phyloP scores from a whole-genome alignment of 2,329 filamentous ascomycete species.

The Graphium sp. region DNA sequence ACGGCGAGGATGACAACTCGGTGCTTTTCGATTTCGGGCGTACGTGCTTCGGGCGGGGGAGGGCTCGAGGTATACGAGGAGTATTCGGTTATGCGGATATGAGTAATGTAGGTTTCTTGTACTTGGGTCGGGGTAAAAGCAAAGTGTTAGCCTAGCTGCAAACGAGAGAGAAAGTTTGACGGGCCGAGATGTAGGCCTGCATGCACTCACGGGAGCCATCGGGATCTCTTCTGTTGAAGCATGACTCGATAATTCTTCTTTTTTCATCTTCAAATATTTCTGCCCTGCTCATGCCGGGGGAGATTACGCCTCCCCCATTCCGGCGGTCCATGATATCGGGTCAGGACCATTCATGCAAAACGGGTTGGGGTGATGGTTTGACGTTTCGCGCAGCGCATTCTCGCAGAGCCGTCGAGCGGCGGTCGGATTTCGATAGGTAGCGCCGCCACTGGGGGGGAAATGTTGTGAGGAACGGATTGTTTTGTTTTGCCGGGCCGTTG shows the following conservation, averaged over 20 bases:
- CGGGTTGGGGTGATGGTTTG: too few species aligned
- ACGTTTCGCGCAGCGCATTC: too few species aligned
- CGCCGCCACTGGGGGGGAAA: too few species aligned
- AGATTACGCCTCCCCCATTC: too few species aligned
- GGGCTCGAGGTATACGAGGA: slow-evolving; percentile 67
- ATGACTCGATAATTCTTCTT: slow-evolving; percentile 82
- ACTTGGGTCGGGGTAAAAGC: slow-evolving; percentile 24
- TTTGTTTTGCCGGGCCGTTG: too few species aligned
- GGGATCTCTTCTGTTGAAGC: slow-evolving; percentile 77
- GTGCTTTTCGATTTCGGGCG: slow-evolving; percentile 63
- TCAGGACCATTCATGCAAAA: too few species aligned
- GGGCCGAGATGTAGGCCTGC: slow-evolving; percentile 1
- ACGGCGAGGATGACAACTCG: slow-evolving; percentile 89
- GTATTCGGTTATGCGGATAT: slow-evolving; percentile 84
- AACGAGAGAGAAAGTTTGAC: too few species aligned
- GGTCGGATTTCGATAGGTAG: too few species aligned
- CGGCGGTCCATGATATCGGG: too few species aligned
- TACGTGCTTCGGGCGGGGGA: slow-evolving; percentile 60
- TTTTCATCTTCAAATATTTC: slow-evolving; percentile 96
- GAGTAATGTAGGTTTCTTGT: slow-evolving; percentile 92
- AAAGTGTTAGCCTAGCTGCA: slow-evolving; percentile 4
- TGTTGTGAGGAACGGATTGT: too few species aligned
- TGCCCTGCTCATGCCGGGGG: slow-evolving; percentile 24
- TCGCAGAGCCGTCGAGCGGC: too few species aligned
- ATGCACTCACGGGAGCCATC: slow-evolving; percentile 62